Evolutionary conservation across 2,329 filamentous ascomycete genomes (phyloP).

Genomic region (Fusarium abutilonis): DNA sequence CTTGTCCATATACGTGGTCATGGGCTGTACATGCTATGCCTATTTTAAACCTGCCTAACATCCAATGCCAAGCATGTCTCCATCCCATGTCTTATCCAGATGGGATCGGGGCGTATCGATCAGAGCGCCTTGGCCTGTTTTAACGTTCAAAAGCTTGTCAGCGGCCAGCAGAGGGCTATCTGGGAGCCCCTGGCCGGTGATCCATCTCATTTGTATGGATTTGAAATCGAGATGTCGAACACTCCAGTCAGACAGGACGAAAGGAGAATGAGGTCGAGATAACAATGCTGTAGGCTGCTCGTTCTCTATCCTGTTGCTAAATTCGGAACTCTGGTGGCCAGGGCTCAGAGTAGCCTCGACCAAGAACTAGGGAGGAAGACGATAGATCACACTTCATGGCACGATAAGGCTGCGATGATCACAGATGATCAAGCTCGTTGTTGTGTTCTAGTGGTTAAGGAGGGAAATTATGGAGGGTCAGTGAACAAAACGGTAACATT

Average conservation of each 20-base stretch:
- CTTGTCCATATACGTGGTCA: background rate
- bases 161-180: conserved; percentile 1
- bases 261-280: conserved; percentile 9
- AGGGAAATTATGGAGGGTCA: conserved; percentile 38
- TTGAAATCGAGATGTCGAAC: conserved; percentile 20
- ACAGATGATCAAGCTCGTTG: conserved; percentile 7
- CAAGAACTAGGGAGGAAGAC: conserved; percentile 8
- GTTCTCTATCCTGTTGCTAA: conserved; percentile 4
- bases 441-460: conserved; percentile 24
- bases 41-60: too few relatives aligned
- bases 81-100: conserved; percentile 7
- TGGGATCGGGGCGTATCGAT: conserved; percentile 20
- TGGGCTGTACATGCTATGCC: too few relatives aligned
- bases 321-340: conserved; percentile 7
- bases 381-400: conserved; percentile 10
- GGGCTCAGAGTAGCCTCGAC: conserved; percentile 11
- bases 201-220: conserved; percentile 18
- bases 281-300: background rate
- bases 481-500: conserved; percentile 8
- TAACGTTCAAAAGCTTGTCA: conserved; percentile 33
- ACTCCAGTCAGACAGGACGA: background rate
- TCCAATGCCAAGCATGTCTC: conserved; percentile 24
- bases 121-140: conserved; percentile 13
- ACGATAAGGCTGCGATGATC: conserved; percentile 34
- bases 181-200: conserved; percentile 4